Conservation (phyloP, 1,284 basidiomycete genomes). For the Neolentinus lepideus region DNA sequence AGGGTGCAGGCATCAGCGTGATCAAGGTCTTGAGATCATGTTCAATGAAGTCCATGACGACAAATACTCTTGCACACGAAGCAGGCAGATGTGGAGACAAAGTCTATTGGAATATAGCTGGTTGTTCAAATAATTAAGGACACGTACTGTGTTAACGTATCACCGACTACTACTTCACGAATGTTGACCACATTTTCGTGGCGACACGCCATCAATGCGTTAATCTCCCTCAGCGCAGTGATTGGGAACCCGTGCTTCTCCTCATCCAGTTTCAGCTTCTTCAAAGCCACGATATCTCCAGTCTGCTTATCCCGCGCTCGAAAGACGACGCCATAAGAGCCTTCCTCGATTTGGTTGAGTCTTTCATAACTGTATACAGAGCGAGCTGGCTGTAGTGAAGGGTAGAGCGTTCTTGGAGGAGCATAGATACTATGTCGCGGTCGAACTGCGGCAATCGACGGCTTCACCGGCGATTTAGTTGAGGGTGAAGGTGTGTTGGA, state of each 20-base stretch:
- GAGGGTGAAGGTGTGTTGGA: slow-evolving; percentile 5
- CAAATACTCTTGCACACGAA: slow-evolving; percentile 71
- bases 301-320: slow-evolving; percentile 91
- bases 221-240: slow-evolving; percentile 91
- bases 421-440: slow-evolving; percentile 57
- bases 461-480: slow-evolving; percentile 7
- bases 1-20: slow-evolving; percentile 89
- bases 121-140: slow-evolving; percentile 6
- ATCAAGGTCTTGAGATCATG: slow-evolving; percentile 97
- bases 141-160: slow-evolving; percentile 96
- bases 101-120: slow-evolving; percentile 2
- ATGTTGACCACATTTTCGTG: slow-evolving; percentile 96
- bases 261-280: slow-evolving; percentile 97
- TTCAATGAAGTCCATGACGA: slow-evolving; percentile 99
- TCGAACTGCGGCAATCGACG: slow-evolving; percentile 13
- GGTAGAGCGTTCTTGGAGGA: slow-evolving; percentile 70
- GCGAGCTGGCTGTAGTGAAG: slow-evolving; percentile 73
- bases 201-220: slow-evolving; percentile 85
- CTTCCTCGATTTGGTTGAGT: slow-evolving; percentile 98
- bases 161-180: slow-evolving; percentile 97
- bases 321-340: slow-evolving; percentile 97
- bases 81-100: slow-evolving; percentile 2
- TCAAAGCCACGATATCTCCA: slow-evolving; percentile 92
- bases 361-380: slow-evolving; percentile 91
- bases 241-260: slow-evolving; percentile 99